A percentile compares a stretch with the other conserved stretches of the same genome.
Evolutionary conservation across 2,329 filamentous ascomycete species (phyloP).

Genomic region (Monilinia polystroma): DNA sequence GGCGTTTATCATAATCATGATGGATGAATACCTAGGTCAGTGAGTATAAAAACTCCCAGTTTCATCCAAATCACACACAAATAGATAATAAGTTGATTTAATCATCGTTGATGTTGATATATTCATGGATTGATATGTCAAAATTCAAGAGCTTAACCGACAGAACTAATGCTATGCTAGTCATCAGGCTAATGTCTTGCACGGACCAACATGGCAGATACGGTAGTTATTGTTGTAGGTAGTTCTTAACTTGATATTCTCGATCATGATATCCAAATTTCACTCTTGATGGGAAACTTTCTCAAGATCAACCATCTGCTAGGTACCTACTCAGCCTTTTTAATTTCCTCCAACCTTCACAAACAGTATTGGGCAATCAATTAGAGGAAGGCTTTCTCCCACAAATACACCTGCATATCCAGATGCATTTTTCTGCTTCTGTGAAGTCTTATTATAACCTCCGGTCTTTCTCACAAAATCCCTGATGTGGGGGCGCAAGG

Average conservation of each 20-base stretch:
- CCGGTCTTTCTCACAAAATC: slow-evolving; percentile 39
- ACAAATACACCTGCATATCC: slow-evolving; percentile 29
- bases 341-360: neutral
- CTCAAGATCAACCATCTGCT: neutral
- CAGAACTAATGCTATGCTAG: neutral
- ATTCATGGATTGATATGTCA: too few relatives aligned
- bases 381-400: neutral
- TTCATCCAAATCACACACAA: neutral
- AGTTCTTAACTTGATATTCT: neutral
- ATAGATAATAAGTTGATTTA: too few relatives aligned
- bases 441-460: slow-evolving; percentile 36
- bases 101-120: too few relatives aligned
- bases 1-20: too few relatives aligned
- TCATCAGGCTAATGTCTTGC: neutral
- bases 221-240: neutral
- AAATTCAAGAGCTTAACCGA: neutral
- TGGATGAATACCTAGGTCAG: neutral
- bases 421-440: slow-evolving; percentile 42
- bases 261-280: neutral
- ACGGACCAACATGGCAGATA: slow-evolving; percentile 5
- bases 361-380: neutral
- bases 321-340: neutral
- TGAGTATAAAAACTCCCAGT: neutral
- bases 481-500: slow-evolving; percentile 41
- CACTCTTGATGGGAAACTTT: slow-evolving; percentile 17